A percentile compares a stretch with the other conserved stretches of the same genome.
phyloP scores from a whole-genome alignment of 371 early-diverging fungal genomes.

The Dentiscutata heterogama region DNA sequence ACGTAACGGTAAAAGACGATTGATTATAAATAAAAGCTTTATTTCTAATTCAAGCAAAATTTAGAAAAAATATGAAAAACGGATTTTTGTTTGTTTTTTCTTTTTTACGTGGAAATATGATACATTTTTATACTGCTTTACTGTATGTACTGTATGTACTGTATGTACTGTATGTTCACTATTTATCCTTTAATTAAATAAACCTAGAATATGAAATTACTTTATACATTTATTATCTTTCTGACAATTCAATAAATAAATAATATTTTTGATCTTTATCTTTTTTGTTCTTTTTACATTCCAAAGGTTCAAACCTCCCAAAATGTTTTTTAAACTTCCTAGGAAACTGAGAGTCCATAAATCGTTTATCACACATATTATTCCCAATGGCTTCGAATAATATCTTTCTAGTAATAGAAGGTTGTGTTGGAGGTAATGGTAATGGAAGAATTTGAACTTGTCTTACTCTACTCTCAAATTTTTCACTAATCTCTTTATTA shows the following conservation, averaged over 20 bases:
- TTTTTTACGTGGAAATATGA: no score
- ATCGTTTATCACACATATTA: slow-evolving; percentile 22
- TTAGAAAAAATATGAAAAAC: no score
- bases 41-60: no score
- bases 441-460: slow-evolving; percentile 26
- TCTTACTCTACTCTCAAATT: neutral
- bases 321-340: slow-evolving; percentile 31
- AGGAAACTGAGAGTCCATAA: slow-evolving; percentile 15
- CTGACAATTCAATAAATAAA: slow-evolving; percentile 7
- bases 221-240: neutral
- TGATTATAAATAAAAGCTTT: no score
- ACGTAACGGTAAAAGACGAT: no score
- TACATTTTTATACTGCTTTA: no score
- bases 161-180: no score
- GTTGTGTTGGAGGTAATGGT: neutral
- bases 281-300: slow-evolving; percentile 33
- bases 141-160: no score
- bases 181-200: no score
- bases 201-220: no score
- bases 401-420: slow-evolving; percentile 12
- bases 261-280: neutral
- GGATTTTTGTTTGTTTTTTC: no score
- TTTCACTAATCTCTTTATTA: slow-evolving; percentile 12
- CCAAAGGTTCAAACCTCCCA: slow-evolving; percentile 29
- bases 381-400: slow-evolving; percentile 9